Evolutionary conservation across 148 eudicot species (phyloP).

Genomic region (Camellia sinensis): DNA sequence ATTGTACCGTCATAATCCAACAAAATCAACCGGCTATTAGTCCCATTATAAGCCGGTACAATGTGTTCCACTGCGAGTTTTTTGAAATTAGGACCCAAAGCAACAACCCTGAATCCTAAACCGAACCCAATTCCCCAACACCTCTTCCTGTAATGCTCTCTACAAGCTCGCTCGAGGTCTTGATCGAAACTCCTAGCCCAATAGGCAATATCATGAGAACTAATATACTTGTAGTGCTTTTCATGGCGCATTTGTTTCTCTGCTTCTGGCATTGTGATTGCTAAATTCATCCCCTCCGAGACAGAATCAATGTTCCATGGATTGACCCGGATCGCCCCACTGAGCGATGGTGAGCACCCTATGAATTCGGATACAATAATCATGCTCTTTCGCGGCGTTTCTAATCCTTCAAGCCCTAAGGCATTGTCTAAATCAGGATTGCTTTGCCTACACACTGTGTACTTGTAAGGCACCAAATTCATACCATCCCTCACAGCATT

Average conservation of each 20-base stretch:
- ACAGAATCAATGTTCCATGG: conserved; percentile 77
- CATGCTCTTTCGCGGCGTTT: conserved; percentile 44
- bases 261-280: conserved; percentile 40
- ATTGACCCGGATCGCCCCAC: conserved; percentile 84
- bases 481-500: conserved; percentile 90
- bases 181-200: conserved; percentile 81
- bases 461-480: conserved; percentile 80
- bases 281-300: conserved; percentile 53
- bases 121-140: conserved; percentile 91
- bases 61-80: conserved; percentile 63
- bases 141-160: conserved; percentile 62
- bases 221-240: conserved; percentile 68
- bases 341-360: conserved; percentile 83
- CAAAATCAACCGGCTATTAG: conserved; percentile 54
- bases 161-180: conserved; percentile 73
- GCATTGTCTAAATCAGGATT: conserved; percentile 43
- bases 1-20: conserved; percentile 82
- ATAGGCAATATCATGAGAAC: conserved; percentile 77
- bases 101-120: conserved; percentile 60
- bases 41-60: conserved; percentile 42
- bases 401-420: conserved; percentile 31
- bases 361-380: conserved; percentile 82
- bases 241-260: conserved; percentile 77
- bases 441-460: conserved; percentile 67
- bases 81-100: conserved; percentile 64